Evolutionary conservation across 2,329 filamentous ascomycete species (phyloP).

Genomic region (Aspergillus sp.): DNA sequence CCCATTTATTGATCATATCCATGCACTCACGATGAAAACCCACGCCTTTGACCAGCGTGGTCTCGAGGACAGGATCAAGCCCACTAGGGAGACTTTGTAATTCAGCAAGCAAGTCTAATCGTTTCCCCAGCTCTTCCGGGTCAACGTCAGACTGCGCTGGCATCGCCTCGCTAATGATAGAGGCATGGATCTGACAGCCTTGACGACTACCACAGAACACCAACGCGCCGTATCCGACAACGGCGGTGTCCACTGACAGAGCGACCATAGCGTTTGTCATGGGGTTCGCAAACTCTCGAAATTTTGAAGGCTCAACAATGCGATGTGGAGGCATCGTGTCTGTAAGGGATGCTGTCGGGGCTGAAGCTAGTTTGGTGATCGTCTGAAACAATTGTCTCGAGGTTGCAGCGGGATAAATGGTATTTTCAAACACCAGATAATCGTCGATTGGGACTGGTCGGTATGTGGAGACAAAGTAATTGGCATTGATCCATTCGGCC

Average conservation of each 20-base stretch:
- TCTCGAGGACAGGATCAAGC: conserved; percentile 63
- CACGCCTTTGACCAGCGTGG: conserved; percentile 65
- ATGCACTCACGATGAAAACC: conserved; percentile 68
- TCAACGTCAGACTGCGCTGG: conserved; percentile 51
- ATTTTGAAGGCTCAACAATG: conserved; percentile 55
- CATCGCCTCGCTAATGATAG: conserved; percentile 66
- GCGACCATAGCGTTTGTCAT: conserved; percentile 70
- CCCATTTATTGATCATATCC: background rate
- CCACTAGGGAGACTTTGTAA: conserved; percentile 65
- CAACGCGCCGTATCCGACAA: conserved; percentile 67
- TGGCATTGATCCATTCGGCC: conserved; percentile 68
- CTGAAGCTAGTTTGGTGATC: conserved; percentile 49
- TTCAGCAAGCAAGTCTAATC: conserved; percentile 65
- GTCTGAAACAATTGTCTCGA: conserved; percentile 60
- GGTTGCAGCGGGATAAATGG: conserved; percentile 63
- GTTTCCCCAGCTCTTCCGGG: conserved; percentile 52
- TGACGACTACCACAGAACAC: conserved; percentile 71
- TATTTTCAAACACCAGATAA: conserved; percentile 69
- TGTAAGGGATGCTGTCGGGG: conserved; percentile 28
- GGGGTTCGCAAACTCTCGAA: conserved; percentile 63
- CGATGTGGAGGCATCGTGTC: conserved; percentile 37
- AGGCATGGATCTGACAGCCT: conserved; percentile 67
- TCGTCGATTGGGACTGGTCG: conserved; percentile 74
- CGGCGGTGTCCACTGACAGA: conserved; percentile 66
- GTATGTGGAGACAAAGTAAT: conserved; percentile 71